Percentiles rank a stretch among this genome's conserved stretches.
Conservation (phyloP, 768 basidiomycete genomes). For the Termitomyces sp. region DNA sequence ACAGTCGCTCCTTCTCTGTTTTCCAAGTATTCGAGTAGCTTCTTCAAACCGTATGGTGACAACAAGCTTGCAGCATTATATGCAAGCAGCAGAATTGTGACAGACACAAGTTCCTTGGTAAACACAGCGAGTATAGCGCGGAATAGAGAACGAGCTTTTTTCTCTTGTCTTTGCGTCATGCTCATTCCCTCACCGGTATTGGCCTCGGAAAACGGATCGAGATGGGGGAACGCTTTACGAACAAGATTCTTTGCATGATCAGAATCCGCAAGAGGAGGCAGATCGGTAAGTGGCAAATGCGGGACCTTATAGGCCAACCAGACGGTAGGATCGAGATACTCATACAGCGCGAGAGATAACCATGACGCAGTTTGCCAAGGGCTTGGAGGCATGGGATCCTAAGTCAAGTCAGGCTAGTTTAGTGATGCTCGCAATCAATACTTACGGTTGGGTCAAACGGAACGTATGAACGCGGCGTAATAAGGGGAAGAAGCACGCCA, state of each 20-base stretch:
- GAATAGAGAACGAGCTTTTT: conserved; percentile 32
- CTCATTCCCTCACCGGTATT: conserved; percentile 18
- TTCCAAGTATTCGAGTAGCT: conserved; percentile 37
- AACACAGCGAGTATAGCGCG: conserved; percentile 34
- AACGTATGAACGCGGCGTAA: conserved; percentile 49
- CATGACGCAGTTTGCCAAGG: conserved; percentile 48
- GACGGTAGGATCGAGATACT: conserved; percentile 49
- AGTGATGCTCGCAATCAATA: not conserved
- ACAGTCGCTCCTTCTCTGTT: conserved; percentile 37
- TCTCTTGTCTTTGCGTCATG: conserved; percentile 33
- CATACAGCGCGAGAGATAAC: conserved; percentile 36
- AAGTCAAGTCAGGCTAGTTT: not conserved
- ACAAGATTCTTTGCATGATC: conserved; percentile 31
- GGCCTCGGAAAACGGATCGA: conserved; percentile 10
- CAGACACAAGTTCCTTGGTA: conserved; percentile 21
- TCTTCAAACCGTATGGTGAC: conserved; percentile 33
- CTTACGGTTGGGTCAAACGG: conserved; percentile 45
- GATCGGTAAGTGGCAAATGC: conserved; percentile 42
- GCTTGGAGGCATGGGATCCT: conserved; percentile 31
- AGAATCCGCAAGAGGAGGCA: conserved; percentile 62
- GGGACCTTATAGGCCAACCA: conserved; percentile 35
- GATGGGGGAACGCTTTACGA: conserved; percentile 18
- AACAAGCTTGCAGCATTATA: conserved; percentile 19
- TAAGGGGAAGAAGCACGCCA: conserved; percentile 45
- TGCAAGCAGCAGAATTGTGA: conserved; percentile 20